Percentiles rank a stretch among this genome's conserved stretches.
Conservation (phyloP, 2,329 filamentous ascomycete genomes). For the Mycogone perniciosa region DNA sequence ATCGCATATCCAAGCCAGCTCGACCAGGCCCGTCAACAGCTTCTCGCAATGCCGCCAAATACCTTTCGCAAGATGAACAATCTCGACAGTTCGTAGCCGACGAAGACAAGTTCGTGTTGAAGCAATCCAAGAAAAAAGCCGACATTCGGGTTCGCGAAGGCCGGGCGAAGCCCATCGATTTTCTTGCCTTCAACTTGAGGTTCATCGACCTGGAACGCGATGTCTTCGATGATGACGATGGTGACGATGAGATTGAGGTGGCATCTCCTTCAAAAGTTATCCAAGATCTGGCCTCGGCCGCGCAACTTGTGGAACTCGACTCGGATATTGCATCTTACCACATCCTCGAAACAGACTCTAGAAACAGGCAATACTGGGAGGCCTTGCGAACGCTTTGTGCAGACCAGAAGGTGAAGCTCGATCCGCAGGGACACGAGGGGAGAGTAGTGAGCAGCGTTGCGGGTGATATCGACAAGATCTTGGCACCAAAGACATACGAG, state of each 20-base stretch:
- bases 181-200: conserved; percentile 82
- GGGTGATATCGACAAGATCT: conserved; percentile 79
- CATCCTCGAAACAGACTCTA: conserved; percentile 68
- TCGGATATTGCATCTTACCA: conserved; percentile 76
- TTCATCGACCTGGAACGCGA: conserved; percentile 82
- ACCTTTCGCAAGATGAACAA: conserved; percentile 69
- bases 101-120: conserved; percentile 92
- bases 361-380: conserved; percentile 87
- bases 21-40: conserved; percentile 25
- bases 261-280: conserved; percentile 78
- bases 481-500: conserved; percentile 77
- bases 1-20: conserved; percentile 49
- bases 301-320: conserved; percentile 67
- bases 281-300: conserved; percentile 56
- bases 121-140: conserved; percentile 96
- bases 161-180: conserved; percentile 87
- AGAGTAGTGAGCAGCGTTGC: conserved; percentile 77
- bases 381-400: conserved; percentile 79
- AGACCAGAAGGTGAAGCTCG: conserved; percentile 63
- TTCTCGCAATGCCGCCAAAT: conserved; percentile 30
- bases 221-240: conserved; percentile 77
- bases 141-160: conserved; percentile 89
- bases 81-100: conserved; percentile 81
- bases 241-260: conserved; percentile 65
- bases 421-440: conserved; percentile 55